Base-by-base conservation (phyloP, 495 filamentous ascomycete species). In the Chaetomium cochliodes region DNA sequence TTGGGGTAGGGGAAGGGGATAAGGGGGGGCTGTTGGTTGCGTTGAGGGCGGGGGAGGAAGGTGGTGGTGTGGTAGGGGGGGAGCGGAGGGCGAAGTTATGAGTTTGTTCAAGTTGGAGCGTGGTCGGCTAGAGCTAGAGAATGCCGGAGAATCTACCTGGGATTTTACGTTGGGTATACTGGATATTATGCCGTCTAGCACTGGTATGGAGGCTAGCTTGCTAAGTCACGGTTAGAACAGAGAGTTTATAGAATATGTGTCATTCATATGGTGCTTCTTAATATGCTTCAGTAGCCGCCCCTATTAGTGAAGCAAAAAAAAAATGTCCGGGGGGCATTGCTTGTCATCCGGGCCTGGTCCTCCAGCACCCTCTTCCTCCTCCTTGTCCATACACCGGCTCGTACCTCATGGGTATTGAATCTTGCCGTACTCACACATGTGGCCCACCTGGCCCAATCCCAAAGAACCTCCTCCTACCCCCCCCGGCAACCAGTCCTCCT, bases 11-110 rank as follows among this genome's bases (percentile, higher is more conserved):
- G n/a, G n/a, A n/a, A n/a, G n/a, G n/a, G n/a, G n/a, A 16, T 18
- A 13, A 44, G n/a, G 59, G 41, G 20, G 57, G 59, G 59, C 23
- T 68, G n/a, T 1, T 50, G 20, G 68, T 68, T 7, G 59, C 23
- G 44, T 16, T 69, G 59, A 37, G 49, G 8, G 16, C 66, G 26
- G 2, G 41, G 44, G 18, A 33, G 30, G 3, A 6, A 0, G 25
- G 55, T 2, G 41, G 54, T 0, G 22, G 16, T 8, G 22, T 33
- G 2, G 33, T 23, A 20, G 22, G 28, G 9, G 9, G 46, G 5
- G 58, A 41, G 15, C 5, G 33, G 7, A 39, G 13, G n/a, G 30
- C 33, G 3, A 62, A 54, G 59, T 30, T 62, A 49, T 62, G 47
- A 44, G 41, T 9, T 15, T 18, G 41, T 15, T 0, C 11, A 15